These are phyloP conservation scores for Pseudisothecium myosuroides DNA, from an alignment of 225 moss, liverwort and hornwort species.

Conservation along the genomic window DNA sequence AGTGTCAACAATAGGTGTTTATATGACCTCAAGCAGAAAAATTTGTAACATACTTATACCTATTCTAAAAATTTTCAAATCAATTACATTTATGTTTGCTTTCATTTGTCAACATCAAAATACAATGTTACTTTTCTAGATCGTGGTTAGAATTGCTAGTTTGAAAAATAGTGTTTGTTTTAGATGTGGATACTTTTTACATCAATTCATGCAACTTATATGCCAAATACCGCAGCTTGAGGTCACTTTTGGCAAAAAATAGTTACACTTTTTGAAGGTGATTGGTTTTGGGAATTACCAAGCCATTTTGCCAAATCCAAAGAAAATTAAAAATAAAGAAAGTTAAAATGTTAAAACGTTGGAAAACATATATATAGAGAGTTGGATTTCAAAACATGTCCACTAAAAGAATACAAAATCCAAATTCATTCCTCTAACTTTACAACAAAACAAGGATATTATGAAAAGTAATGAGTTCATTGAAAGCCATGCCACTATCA, in stretches of 20 bases:
- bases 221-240: neutral
- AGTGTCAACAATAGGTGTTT: rapidly evolving
- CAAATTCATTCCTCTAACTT: neutral
- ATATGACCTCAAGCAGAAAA: neutral
- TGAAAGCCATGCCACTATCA: neutral
- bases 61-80: neutral
- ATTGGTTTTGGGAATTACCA: neutral
- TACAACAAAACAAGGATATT: neutral
- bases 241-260: neutral
- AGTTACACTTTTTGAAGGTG: neutral
- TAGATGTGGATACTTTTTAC: rapidly evolving
- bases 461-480: neutral
- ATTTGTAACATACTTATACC: neutral
- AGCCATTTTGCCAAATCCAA: rapidly evolving
- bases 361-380: neutral
- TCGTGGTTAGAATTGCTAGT: neutral
- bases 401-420: neutral
- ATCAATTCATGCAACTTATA: neutral
- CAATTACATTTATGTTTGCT: neutral
- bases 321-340: neutral
- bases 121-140: rapidly evolving
- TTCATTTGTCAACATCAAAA: neutral
- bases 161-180: neutral
- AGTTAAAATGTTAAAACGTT: too few species aligned
- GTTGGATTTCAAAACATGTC: neutral